A percentile compares a stretch with the other conserved stretches of the same genome.
Conservation (phyloP, 208 protist genomes). For the Acanthamoeba healyi region DNA sequence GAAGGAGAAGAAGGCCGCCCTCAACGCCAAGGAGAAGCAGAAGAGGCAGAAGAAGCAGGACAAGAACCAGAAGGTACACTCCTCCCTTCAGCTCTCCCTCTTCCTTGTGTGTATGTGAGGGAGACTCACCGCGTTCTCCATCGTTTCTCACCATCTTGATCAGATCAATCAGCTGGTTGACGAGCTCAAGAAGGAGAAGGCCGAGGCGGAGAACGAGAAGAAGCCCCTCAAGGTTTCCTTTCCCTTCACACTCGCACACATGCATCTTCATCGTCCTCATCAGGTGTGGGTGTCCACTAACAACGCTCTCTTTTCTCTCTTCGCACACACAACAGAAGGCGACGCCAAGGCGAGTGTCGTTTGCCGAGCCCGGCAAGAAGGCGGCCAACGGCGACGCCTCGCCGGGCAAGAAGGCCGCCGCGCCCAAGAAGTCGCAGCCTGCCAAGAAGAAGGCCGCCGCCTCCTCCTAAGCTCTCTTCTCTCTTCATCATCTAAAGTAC, state of each 20-base stretch:
- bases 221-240: background rate
- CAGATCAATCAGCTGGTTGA: background rate
- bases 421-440: background rate
- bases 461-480: too few species aligned
- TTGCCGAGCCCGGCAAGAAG: conserved; percentile 7
- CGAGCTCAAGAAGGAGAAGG: conserved; percentile 27
- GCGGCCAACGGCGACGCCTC: background rate
- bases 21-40: conserved; percentile 24
- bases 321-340: conserved; percentile 6
- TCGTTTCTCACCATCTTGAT: background rate
- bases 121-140: background rate
- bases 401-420: background rate
- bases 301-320: background rate
- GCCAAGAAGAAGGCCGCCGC: too few species aligned
- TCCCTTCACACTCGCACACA: background rate
- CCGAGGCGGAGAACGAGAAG: background rate
- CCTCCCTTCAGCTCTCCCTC: background rate
- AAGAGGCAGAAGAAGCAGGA: conserved; percentile 39
- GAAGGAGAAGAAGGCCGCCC: conserved; percentile 50
- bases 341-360: conserved; percentile 4
- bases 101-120: background rate
- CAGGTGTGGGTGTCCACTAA: background rate
- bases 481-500: too few species aligned
- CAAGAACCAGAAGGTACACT: conserved; percentile 41
- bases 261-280: background rate